These are phyloP conservation scores for Xylariomycetidae sp. DNA, from an alignment of 2,329 filamentous ascomycete species.

Conservation along the genomic window DNA sequence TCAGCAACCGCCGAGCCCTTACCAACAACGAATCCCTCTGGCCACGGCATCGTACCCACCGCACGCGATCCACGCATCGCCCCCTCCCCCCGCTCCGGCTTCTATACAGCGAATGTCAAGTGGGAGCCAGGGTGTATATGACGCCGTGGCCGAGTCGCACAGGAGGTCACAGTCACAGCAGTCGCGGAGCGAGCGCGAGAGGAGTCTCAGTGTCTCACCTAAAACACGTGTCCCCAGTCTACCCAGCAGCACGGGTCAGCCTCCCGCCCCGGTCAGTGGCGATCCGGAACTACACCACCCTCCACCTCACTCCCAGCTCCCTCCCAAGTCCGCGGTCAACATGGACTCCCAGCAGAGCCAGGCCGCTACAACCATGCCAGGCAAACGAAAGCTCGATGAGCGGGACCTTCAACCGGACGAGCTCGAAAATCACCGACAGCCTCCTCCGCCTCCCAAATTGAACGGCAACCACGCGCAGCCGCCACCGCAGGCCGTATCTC, in stretches of 20 bases:
- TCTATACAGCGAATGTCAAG: constrained; percentile 34
- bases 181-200: constrained; percentile 59
- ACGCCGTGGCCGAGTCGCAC: constrained; percentile 37
- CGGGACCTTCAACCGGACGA: constrained; percentile 46
- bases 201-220: constrained; percentile 72
- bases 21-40: constrained; percentile 45
- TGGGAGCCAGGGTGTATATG: constrained; percentile 40
- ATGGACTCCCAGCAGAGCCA: constrained; percentile 31
- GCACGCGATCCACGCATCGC: constrained; percentile 27
- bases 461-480: constrained; percentile 35
- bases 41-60: constrained; percentile 21
- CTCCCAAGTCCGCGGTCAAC: constrained; percentile 7
- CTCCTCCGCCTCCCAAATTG: constrained; percentile 45
- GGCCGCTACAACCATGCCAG: constrained; percentile 34
- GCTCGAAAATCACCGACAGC: constrained; percentile 43
- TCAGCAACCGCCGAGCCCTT: constrained; percentile 54
- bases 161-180: constrained; percentile 49
- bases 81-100: constrained; percentile 31
- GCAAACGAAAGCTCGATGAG: constrained; percentile 46
- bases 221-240: constrained; percentile 62
- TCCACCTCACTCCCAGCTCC: constrained; percentile 14
- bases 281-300: constrained; percentile 35
- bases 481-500: constrained; percentile 16
- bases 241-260: constrained; percentile 23
- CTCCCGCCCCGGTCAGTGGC: constrained; percentile 16